Evolutionary conservation across 2,329 filamentous ascomycete genomes (phyloP).

Genomic region (Triangularia setosa): DNA sequence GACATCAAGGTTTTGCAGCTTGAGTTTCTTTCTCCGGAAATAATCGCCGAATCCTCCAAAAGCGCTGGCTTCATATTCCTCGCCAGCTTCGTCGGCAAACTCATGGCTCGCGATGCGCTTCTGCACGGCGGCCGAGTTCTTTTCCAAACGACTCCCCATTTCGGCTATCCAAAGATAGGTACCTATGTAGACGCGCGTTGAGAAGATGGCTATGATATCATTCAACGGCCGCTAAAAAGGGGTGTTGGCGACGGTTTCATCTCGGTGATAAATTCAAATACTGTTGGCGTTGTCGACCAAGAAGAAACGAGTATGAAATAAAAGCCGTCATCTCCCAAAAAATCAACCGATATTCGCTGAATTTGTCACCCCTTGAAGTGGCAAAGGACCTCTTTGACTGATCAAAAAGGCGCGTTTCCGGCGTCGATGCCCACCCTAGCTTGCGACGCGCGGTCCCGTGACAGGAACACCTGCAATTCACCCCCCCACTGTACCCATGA

Average conservation of each 20-base stretch:
- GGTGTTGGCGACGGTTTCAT: background rate
- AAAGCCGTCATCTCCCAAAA: background rate
- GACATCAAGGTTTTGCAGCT: conserved; percentile 89
- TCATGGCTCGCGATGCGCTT: conserved; percentile 62
- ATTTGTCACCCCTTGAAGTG: background rate
- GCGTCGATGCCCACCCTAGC: background rate
- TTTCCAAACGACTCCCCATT: conserved; percentile 60
- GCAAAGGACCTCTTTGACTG: background rate
- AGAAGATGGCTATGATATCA: conserved; percentile 22
- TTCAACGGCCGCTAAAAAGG: background rate
- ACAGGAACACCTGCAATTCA: background rate
- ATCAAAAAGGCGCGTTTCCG: background rate
- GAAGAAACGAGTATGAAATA: background rate
- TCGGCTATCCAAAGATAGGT: conserved; percentile 23
- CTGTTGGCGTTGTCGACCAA: background rate
- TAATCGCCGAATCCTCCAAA: conserved; percentile 92
- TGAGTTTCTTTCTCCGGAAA: conserved; percentile 92
- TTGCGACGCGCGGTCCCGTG: background rate
- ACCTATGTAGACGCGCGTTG: background rate
- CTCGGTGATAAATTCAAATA: background rate
- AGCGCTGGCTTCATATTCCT: conserved; percentile 82
- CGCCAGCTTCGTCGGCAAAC: conserved; percentile 78
- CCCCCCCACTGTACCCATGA: background rate
- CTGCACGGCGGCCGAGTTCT: conserved; percentile 58
- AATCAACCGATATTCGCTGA: background rate